Percentiles rank a stretch among this genome's conserved stretches.
Conservation (phyloP, 2,329 filamentous ascomycete genomes). For the Ophiostoma sp. region DNA sequence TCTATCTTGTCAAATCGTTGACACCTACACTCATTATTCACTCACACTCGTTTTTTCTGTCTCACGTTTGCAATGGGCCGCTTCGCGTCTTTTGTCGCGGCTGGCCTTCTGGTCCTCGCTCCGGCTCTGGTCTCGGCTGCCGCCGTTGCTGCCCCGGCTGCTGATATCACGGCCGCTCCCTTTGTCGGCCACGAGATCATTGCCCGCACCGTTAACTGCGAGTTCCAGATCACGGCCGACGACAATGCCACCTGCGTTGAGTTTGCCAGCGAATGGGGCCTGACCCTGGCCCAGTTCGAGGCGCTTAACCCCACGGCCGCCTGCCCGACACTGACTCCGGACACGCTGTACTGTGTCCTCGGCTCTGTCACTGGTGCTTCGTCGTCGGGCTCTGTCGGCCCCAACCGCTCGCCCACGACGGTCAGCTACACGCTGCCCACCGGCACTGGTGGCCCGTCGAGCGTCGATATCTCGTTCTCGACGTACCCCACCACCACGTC, state of each 20-base stretch:
- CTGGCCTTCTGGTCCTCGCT: not conserved
- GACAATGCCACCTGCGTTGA: constrained; percentile 25
- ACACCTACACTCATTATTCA: not conserved
- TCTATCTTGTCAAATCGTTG: not conserved
- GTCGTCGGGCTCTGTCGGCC: not conserved
- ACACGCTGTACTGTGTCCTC: constrained; percentile 27
- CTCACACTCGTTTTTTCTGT: too few species aligned
- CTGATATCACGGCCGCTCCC: not conserved
- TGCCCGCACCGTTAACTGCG: too few species aligned
- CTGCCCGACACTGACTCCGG: constrained; percentile 24
- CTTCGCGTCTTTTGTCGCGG: not conserved
- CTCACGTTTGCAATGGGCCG: not conserved
- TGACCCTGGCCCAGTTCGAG: constrained; percentile 24
- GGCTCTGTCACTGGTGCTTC: constrained; percentile 15
- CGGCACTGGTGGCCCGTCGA: not conserved
- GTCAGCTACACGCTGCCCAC: constrained; percentile 13
- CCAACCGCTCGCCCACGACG: not conserved
- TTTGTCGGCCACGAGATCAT: not conserved
- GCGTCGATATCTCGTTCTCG: not conserved
- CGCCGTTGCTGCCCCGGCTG: too few species aligned
- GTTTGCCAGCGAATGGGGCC: constrained; percentile 27
- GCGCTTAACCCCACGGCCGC: constrained; percentile 28
- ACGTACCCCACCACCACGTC: constrained; percentile 17
- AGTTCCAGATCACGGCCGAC: constrained; percentile 1
- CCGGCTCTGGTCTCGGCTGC: not conserved